These are phyloP conservation scores for Rhodotorula sp. DNA, from an alignment of 1,284 basidiomycete species.

Conservation along the genomic window DNA sequence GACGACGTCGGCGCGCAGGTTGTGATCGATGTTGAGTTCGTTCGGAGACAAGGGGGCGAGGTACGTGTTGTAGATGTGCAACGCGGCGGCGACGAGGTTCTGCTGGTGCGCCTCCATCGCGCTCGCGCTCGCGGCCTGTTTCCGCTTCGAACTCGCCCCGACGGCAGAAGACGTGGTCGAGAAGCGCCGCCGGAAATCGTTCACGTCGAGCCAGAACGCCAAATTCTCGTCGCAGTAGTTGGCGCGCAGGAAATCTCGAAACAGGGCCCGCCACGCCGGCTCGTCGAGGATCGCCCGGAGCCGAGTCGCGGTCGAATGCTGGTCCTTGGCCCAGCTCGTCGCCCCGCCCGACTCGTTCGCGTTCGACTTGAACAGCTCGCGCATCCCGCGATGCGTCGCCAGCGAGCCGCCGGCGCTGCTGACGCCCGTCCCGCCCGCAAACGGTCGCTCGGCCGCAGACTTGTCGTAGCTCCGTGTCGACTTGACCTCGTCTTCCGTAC, in stretches of 20 bases:
- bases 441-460: conserved; percentile 12
- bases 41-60: conserved; percentile 91
- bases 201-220: conserved; percentile 93
- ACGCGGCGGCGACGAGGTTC: conserved; percentile 87
- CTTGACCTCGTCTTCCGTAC: conserved; percentile 30
- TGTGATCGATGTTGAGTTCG: conserved; percentile 98
- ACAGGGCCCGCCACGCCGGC: conserved; percentile 80
- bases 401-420: conserved; percentile 34
- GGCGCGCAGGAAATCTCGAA: conserved; percentile 87
- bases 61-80: conserved; percentile 91
- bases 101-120: conserved; percentile 98
- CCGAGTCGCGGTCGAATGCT: conserved; percentile 64
- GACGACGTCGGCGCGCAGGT: conserved; percentile 87
- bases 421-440: conserved; percentile 22
- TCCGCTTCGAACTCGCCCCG: conserved; percentile 55
- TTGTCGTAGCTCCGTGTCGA: conserved; percentile 15
- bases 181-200: conserved; percentile 95
- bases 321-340: conserved; percentile 67
- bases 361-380: conserved; percentile 41
- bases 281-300: conserved; percentile 91
- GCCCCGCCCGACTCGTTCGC: conserved; percentile 41
- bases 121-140: conserved; percentile 52
- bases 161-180: conserved; percentile 90
- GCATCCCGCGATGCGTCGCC: conserved; percentile 20
- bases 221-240: conserved; percentile 99